These are phyloP conservation scores for Cotoneaster glaucophyllus DNA, from an alignment of 306 rosid species.

Conservation along the genomic window DNA sequence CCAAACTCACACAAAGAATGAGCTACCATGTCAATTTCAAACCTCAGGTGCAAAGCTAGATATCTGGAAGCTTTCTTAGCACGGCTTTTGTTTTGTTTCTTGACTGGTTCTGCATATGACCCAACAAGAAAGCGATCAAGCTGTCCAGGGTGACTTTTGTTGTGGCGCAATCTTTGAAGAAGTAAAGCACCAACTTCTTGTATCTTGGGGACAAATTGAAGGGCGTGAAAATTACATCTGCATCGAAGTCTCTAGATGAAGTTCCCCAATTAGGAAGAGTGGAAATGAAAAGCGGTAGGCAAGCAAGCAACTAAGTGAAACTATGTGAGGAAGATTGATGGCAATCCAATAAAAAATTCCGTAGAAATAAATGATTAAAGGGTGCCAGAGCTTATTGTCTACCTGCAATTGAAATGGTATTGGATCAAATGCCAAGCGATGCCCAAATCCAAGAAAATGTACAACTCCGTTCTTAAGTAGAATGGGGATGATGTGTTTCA, in stretches of 20 bases:
- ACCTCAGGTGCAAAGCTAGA: constrained; percentile 89
- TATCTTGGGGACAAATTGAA: constrained; percentile 87
- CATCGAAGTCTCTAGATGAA: constrained; percentile 99
- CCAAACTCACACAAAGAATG: constrained; percentile 98
- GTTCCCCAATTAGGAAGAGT: constrained; percentile 71
- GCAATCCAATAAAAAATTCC: background rate
- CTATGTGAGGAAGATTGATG: background rate
- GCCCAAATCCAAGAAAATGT: constrained; percentile 92
- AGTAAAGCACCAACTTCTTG: constrained; percentile 88
- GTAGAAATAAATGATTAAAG: constrained; percentile 8
- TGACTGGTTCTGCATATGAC: constrained; percentile 40
- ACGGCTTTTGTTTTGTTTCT: constrained; percentile 29
- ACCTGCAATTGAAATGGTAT: constrained; percentile 86
- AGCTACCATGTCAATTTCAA: constrained; percentile 98
- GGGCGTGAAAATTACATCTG: constrained; percentile 96
- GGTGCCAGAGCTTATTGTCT: constrained; percentile 28
- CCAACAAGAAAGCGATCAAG: constrained; percentile 72
- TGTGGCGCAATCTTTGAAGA: constrained; percentile 76
- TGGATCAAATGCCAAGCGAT: constrained; percentile 95
- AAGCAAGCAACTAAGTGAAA: constrained; percentile 16
- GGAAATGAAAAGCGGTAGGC: constrained; percentile 19
- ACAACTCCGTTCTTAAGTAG: constrained; percentile 70
- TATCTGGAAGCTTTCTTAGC: constrained; percentile 65
- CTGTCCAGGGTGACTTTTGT: constrained; percentile 46
- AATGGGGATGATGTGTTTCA: constrained; percentile 70